Evolutionary conservation across 192 early-diverging fungal species (phyloP), one percentile per base, ranked within the genome.

Genomic region (Gaertneriomyces semiglobifer): DNA sequence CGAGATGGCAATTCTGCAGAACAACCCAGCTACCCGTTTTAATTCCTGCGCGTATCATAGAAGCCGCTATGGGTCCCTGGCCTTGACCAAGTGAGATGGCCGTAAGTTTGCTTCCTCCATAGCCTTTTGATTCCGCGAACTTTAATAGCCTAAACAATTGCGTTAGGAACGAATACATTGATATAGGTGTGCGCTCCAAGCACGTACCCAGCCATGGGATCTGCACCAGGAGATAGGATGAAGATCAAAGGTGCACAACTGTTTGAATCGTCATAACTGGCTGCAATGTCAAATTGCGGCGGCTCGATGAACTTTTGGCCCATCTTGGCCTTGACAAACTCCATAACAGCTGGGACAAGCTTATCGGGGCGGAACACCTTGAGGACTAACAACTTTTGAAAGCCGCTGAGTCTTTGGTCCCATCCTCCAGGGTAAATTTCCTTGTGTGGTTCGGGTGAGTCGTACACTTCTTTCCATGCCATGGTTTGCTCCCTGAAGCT

Each of bases 1-100:
- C 84, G 39, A 85, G 69, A 57, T 85, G 84, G 71, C 84, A 85
- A 75, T 85, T 85, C 74, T 85, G 84, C 18, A 85, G 64, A 10
- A 85, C 84, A 9, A 85, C 80, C 84, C 84, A 85, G 5, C 66
- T 62, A 14, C 84, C 84, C 18, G 71, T 55, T 59, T 78, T 81
- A n/a, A 79, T 61, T 16, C 71, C 84, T 4, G 72, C 62, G 4
- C 77, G 74, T 48, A 85, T 84, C 84, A 85, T 84, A 7, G 59
- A 33, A 5, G 79, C 78, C n/a, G 84, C 84, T 10, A 85, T 70
- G 4, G 84, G 84, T 10, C 84, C 84, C 63, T 85, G 84, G 5
- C 81, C 84, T 62, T 85, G 84, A 5, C 84, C 84, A 5, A 85
- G 72, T 4, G 84, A 85, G 25, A 85, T 85, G 51, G 71, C 65